Evolutionary conservation across 257 asterid genomes (phyloP), one percentile per base, ranked within the genome.

Genomic region (Lavandula angustifolia): DNA sequence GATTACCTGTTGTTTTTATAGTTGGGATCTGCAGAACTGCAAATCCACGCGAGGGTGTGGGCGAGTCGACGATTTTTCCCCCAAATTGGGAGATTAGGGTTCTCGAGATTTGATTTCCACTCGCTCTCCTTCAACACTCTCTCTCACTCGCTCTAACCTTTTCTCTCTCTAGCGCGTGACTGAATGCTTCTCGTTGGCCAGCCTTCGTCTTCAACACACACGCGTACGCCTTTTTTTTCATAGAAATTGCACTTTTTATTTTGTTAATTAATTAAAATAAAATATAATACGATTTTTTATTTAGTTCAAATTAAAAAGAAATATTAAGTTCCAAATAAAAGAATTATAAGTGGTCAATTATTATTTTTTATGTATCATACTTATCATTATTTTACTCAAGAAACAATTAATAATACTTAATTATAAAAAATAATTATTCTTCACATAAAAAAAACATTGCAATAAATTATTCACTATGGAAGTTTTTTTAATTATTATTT

Each of bases 11-110:
- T 74, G 66, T 72, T 72, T 54, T 58, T 53, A 44, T 60, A 69
- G 64, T 48, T 62, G 67, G 79, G 80, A 82, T 82, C 87, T 80
- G 55, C 75, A 60, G 73, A 75, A 66, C 81, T 76, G 86, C 79
- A 75, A 81, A 76, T 80, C 82, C 91, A 84, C 95, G 95, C 95
- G 95, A 84, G 78, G 86, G 85, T 66, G 67, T 73, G 81, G 64
- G 95, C 95, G 91, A 79, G 88, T 84, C 85, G 82, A 67, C 75
- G 79, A 70, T 48, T 57, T 60, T 57, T 61, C 72, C 75, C 72
- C 73, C 66, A 78, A 76, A n/a, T 78, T 76, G 55, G 83, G 79
- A 65, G 73, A 81, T 81, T 81, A 78, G 84, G 87, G 87, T 78
- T 81, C 61, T 48, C 60, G 73, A 72, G 42, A 73, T 54, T 34